Base-by-base conservation (phyloP, 2,329 filamentous ascomycete genomes). In the Aspergillus sp. region DNA sequence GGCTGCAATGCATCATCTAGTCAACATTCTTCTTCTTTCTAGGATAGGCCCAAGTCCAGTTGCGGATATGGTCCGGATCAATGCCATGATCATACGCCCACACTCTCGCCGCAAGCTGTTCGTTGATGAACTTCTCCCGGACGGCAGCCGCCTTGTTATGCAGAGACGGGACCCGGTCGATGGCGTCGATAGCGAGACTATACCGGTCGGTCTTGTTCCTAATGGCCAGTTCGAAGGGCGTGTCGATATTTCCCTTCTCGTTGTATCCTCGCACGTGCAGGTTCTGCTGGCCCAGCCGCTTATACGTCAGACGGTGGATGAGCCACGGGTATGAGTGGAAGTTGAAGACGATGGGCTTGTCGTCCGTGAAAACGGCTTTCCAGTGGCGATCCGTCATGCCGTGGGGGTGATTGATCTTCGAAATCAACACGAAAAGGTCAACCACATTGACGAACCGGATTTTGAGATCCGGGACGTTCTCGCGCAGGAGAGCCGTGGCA, bases 241-340 rank as follows among this genome's bases (percentile, higher is more conserved):
- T 91, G 67, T 92, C 87, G 60, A 91, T 91, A 68, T 91, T 92
- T 44, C 88, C 88, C 79, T 92, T 91, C 76, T 92, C 88, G 65
- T 82, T 85, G 76, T 91, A 92, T 1, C 88, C 88, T 30, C 85
- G 79, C n/a, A 92, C 88, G 62, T 89, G 84, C 56, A 91, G 71
- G 70, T 88, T 84, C 43, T 78, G 67, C 67, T 80, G 82, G 4
- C 87, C 87, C 1, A 84, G 85, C 1, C 88, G 83, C 74, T 87
- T 87, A 74, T 90, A 91, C 0, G 87, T 88, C 60, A 92, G 72
- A 47, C 88, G 80, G 74, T 91, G 88, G 47, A 92, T 82, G 63
- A 92, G 78, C 86, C 86, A 91, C 8, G 88, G 88, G 73, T 92
- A 91, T 30, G 83, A 87, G 75, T 92, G 88, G 82, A 91, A 92